Base-by-base conservation (phyloP, 2,329 filamentous ascomycete species). In the Fusarium nematophilum region DNA sequence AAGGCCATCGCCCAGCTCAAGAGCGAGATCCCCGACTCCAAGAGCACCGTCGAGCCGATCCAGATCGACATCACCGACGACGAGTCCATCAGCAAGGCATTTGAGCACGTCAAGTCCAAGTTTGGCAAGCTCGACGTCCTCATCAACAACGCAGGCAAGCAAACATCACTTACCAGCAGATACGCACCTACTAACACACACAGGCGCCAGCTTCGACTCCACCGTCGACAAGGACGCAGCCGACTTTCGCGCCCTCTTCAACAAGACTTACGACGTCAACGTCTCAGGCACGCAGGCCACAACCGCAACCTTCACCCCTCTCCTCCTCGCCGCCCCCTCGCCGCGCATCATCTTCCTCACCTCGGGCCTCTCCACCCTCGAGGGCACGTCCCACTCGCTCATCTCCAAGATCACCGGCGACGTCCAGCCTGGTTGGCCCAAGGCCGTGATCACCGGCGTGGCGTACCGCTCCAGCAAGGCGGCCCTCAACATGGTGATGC, bases 101-200 rank as follows among this genome's bases (percentile, higher is more conserved):
- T 78, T 53, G 72, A 80, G 21, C 51, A 72, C 1, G 72, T 88
- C 13, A 39, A 73, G 14, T 57, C 66, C n/a, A 74, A 72, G 11
- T 75, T 75, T 56, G 81, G 79, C 44, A 75, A 70, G 10, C 31
- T 88, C 3, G 84, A 88, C 43, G 70, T 75, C 2, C 75, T 88
- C 1, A 69, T 88, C 53, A 87, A 87, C 71, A 87, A 88, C 48
- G 85, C 81, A 0, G 84, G 82, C 78, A 71, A 9, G 67, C 52
- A 14, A 14, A 14, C 10, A 6, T 15, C 4, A 9, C 6, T 2
- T 3, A 9, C 0, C 2, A 23, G 11, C 2, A 26, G 23, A 27
- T 2, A 3, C 3, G 7, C 10, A 13, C 2, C 11, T 36, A 8
- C 25, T 46, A 21, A 59, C 37, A 33, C 11, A 5, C 51, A 2